These are phyloP conservation scores for Combretum micranthum DNA, from an alignment of 345 rosid genomes.

Conservation along the genomic window DNA sequence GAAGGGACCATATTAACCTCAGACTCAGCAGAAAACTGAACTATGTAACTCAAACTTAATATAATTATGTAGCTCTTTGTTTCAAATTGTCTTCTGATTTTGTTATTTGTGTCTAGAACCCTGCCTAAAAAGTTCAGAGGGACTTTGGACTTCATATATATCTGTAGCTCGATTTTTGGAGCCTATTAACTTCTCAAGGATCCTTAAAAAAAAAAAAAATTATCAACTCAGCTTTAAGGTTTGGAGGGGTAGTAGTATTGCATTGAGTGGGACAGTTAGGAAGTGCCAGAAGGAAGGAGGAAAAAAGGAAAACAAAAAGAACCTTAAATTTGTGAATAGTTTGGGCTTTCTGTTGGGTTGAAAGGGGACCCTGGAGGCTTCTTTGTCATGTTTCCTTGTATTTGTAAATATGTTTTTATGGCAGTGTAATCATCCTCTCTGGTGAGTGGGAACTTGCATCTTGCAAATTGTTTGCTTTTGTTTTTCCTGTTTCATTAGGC, in stretches of 20 bases:
- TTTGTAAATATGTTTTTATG: conserved; percentile 24
- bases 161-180: conserved; percentile 32
- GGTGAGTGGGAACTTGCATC: conserved; percentile 3
- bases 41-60: not conserved
- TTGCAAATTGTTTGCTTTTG: too few relatives aligned
- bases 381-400: conserved; percentile 8
- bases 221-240: too few relatives aligned
- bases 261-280: too few relatives aligned
- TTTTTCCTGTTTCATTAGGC: too few relatives aligned
- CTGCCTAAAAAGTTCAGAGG: not conserved
- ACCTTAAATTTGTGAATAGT: too few relatives aligned
- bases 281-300: too few relatives aligned
- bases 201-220: too few relatives aligned
- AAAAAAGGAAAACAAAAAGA: too few relatives aligned
- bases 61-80: not conserved
- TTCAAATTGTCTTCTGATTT: conserved; percentile 6
- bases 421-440: conserved; percentile 12
- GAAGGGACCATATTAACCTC: conserved; percentile 52
- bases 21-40: conserved; percentile 41
- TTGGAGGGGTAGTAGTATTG: too few relatives aligned
- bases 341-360: not conserved
- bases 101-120: not conserved
- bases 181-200: conserved; percentile 15
- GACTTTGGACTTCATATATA: not conserved
- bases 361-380: not conserved